These are phyloP conservation scores for Botrytis fragariae DNA, from an alignment of 2,329 filamentous ascomycete species.

Conservation along the genomic window DNA sequence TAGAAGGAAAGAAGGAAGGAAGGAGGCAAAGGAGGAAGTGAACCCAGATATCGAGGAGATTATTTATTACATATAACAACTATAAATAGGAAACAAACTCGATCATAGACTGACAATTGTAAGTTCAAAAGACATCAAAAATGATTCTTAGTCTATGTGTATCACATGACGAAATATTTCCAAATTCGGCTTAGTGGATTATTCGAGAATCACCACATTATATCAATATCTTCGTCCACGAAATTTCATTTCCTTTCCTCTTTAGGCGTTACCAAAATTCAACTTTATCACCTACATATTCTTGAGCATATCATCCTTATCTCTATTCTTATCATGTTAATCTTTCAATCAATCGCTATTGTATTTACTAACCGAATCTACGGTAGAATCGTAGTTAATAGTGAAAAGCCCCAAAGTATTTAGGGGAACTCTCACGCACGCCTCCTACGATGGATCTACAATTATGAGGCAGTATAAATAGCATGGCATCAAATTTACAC, in stretches of 20 bases:
- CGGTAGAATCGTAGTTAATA: not conserved
- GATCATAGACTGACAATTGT: not conserved
- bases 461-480: not conserved
- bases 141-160: accelerated
- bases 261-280: not conserved
- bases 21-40: accelerated
- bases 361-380: not conserved
- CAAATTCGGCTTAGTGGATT: no score
- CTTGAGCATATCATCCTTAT: not conserved
- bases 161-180: not conserved
- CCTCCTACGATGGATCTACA: not conserved
- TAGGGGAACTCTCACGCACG: not conserved
- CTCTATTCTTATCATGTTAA: no score
- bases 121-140: not conserved
- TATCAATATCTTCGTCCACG: not conserved
- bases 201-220: not conserved
- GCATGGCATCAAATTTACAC: no score
- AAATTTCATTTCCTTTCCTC: not conserved
- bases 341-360: no score
- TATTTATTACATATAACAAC: not conserved
- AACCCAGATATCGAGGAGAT: no score
- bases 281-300: not conserved
- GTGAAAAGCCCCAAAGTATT: not conserved
- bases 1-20: not conserved
- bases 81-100: not conserved